Percentiles rank a stretch among this genome's conserved stretches.
Evolutionary conservation across 441 rosid genomes (phyloP).

Genomic region (Gossypium schwendimanii): DNA sequence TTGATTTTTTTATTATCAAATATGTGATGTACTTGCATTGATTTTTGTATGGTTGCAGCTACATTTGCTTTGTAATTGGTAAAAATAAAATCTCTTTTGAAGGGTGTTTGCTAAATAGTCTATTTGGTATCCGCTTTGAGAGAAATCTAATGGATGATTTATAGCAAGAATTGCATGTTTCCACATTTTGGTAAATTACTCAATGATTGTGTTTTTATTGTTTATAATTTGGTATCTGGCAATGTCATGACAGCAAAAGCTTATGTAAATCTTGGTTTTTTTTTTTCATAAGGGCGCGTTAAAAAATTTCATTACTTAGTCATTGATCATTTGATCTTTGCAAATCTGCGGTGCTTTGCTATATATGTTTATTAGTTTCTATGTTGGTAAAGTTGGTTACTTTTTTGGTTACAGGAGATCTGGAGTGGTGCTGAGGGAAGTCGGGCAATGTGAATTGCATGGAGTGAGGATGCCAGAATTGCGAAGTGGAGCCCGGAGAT

Average conservation of each 20-base stretch:
- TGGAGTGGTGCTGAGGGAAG: conserved; percentile 23
- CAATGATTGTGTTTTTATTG: conserved; percentile 2
- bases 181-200: conserved; percentile 2
- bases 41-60: conserved; percentile 15
- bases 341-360: neutral
- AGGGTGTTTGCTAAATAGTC: conserved; percentile 7
- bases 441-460: conserved; percentile 58
- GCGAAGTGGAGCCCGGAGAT: conserved; percentile 97
- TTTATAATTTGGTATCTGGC: conserved; percentile 2
- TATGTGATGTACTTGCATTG: conserved; percentile 15
- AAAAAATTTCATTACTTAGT: neutral
- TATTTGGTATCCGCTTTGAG: conserved; percentile 9
- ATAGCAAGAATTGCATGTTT: neutral
- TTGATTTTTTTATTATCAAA: neutral
- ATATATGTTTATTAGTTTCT: neutral
- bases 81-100: neutral
- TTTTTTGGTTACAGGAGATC: conserved; percentile 32
- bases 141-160: neutral
- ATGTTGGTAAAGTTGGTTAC: conserved; percentile 3
- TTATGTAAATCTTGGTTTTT: conserved; percentile 8
- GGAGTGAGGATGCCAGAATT: conserved; percentile 96
- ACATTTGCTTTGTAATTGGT: conserved; percentile 22
- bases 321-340: neutral
- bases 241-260: neutral
- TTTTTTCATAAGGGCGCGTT: neutral